Evolutionary conservation across 441 rosid species (phyloP), one percentile per base, ranked within the genome.

Genomic region (Populus hybrid): DNA sequence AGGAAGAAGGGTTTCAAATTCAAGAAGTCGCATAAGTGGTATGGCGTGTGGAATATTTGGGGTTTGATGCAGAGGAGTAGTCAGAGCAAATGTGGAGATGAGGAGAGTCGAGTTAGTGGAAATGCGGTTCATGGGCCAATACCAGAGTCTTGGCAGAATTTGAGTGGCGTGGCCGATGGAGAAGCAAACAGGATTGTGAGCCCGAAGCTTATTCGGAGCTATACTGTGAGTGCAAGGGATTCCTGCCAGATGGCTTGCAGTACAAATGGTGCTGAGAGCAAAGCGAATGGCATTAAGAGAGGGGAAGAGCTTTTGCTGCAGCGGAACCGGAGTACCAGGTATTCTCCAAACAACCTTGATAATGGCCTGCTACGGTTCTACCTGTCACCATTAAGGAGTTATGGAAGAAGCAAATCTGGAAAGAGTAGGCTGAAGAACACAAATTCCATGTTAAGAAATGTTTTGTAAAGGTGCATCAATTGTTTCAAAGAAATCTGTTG

Each of bases 351-450:
- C 86, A 81, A 85, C 80, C 80, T 90, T 1, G 98, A 93, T 16
- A 98, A 91, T 74, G 98, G 98, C 74, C 75, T 94, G 81, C 83
- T 91, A 84, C 88, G 92, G 82, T 96, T 96, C 77, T 94, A 94
- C 84, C 82, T 89, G 88, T 89, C 94, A 20, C 89, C 97, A 66
- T 67, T 89, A 89, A 88, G 90, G 79, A 83, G 86, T 78, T 88
- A 92, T 79, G 85, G 92, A 83, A 91, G 94, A 67, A 86, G 90
- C 50, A 90, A 87, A 65, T 83, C 93, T n/a, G 92, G 93, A 77
- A 92, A 85, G 77, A 86, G 81, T 86, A 83, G 89, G 84, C 85
- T 87, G 66, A 84, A 83, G 76, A 86, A 78, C 80, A 73, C 81
- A 29, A 71, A 79, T 35, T 77, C 88, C 68, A 2, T 80, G 69